Evolutionary conservation across 1,284 basidiomycete genomes (phyloP), one percentile per base, ranked within the genome.

Genomic region (Cutaneotrichosporon daszewskae): DNA sequence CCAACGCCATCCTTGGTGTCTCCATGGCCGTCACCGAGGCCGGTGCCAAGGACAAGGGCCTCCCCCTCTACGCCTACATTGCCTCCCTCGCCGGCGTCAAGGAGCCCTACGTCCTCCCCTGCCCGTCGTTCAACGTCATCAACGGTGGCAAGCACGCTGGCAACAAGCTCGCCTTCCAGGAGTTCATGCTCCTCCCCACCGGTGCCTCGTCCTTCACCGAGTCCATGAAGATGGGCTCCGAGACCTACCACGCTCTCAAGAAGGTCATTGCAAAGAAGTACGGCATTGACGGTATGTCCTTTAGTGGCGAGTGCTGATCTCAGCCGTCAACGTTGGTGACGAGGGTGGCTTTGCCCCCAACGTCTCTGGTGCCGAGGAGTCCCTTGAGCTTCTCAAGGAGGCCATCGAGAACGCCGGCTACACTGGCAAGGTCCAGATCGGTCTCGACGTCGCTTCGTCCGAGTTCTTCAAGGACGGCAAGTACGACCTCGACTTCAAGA

Each of bases 401-500:
- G 92, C 94, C 59, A 98, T 99, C 78, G 83, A 87, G 74, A 88
- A 90, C 76, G 92, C 94, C 33, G 95, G 95, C 34, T 98, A 97
- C 76, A 86, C 94, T 71, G 94, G 91, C 69, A 92, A 95, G 78
- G 84, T 99, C 75, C 89, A 96, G 77, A 98, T 99, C 71, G 94
- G 87, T 56, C 87, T 99, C 60, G 95, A 98, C 64, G 95, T 98
- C 54, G 94, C 95, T 51, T 96, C 92, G 17, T 98, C 94, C 71
- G 95, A 99, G 75, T 98, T 99, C 80, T 99, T 90, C 86, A 98
- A 97, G 83, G 91, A 97, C 18, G 94, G 92, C 70, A 97, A 97
- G 79, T 98, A 99, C 76, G 94, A 98, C 73, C 77, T 98, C 52
- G 92, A 98, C 80, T 96, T 94, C 81, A 71, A 71, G 82, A 97